phyloP scores from a whole-genome alignment of 345 rosid genomes.

The Rubroshorea leprosula region DNA sequence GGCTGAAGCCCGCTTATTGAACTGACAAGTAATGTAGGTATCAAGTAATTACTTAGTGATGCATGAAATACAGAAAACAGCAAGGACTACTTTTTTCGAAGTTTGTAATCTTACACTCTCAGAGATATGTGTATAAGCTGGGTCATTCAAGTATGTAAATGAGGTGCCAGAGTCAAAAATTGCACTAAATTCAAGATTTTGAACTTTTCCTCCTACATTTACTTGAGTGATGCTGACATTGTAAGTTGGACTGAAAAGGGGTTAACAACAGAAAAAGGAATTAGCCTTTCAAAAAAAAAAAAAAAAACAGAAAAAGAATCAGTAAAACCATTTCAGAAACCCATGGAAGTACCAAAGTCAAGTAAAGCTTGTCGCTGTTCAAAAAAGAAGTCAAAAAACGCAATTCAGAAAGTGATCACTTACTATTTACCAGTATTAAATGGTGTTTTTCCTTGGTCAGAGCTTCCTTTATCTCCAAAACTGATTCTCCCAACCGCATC shows the following conservation, averaged over 20 bases:
- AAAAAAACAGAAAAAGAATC: background rate
- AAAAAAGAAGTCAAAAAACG: too few relatives aligned
- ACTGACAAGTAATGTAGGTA: constrained; percentile 42
- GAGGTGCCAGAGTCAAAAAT: constrained; percentile 95
- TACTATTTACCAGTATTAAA: constrained; percentile 59
- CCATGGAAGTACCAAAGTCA: background rate
- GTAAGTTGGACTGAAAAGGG: constrained; percentile 72
- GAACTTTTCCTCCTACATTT: constrained; percentile 48
- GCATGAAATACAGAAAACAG: constrained; percentile 2
- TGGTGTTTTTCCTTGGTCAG: constrained; percentile 74
- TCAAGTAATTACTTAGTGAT: constrained; percentile 2
- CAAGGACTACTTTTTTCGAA: constrained; percentile 9
- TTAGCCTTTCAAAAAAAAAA: too few relatives aligned
- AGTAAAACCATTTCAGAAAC: constrained; percentile 10
- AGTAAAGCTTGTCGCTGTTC: constrained; percentile 1
- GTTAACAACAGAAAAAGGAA: too few relatives aligned
- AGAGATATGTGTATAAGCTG: constrained; percentile 57
- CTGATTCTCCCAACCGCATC: constrained; percentile 80
- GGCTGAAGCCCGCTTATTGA: constrained; percentile 47
- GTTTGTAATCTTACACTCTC: constrained; percentile 62
- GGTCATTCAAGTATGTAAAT: constrained; percentile 79
- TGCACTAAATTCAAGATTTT: constrained; percentile 54
- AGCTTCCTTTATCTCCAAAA: constrained; percentile 85
- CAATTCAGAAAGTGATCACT: too few relatives aligned
- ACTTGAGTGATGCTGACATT: constrained; percentile 63